Percentiles rank a stretch among this genome's conserved stretches.
phyloP scores from a whole-genome alignment of 129 eudicot genomes.

The Arctium lappa region DNA sequence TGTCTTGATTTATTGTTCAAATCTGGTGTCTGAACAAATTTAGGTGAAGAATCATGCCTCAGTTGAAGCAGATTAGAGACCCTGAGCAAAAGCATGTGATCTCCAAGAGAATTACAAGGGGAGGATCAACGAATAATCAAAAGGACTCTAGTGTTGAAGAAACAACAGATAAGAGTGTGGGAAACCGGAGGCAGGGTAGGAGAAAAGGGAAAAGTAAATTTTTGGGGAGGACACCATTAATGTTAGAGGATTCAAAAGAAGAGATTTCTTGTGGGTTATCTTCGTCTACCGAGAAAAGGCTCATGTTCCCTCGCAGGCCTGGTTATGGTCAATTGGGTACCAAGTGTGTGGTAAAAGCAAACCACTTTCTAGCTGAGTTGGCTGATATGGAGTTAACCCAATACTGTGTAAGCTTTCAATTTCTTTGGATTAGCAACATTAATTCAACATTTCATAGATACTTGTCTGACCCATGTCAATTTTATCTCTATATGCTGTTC shows the following conservation, averaged over 20 bases:
- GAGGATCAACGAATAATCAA: neutral
- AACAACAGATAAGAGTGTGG: neutral
- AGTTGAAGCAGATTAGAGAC: conserved; percentile 40
- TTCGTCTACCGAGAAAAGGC: conserved; percentile 21
- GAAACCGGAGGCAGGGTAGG: conserved; percentile 31
- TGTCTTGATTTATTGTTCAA: neutral
- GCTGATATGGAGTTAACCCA: conserved; percentile 55
- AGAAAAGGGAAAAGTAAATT: conserved; percentile 47
- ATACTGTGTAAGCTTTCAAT: conserved; percentile 43
- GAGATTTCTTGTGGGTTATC: conserved; percentile 14
- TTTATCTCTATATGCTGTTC: neutral
- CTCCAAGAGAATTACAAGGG: conserved; percentile 37
- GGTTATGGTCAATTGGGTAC: conserved; percentile 63
- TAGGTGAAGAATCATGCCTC: conserved; percentile 50
- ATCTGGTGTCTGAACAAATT: neutral
- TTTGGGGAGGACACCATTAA: conserved; percentile 12
- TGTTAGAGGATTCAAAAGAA: conserved; percentile 18
- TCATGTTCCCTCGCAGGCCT: conserved; percentile 50
- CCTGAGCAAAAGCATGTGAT: conserved; percentile 51
- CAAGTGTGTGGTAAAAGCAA: conserved; percentile 62
- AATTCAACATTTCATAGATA: too few species aligned
- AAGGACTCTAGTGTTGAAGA: conserved; percentile 3
- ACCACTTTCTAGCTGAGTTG: conserved; percentile 53
- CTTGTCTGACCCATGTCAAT: neutral
- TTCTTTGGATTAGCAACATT: neutral